Conservation (phyloP, 2,329 filamentous ascomycete species). For the Cladophialophora immunda region DNA sequence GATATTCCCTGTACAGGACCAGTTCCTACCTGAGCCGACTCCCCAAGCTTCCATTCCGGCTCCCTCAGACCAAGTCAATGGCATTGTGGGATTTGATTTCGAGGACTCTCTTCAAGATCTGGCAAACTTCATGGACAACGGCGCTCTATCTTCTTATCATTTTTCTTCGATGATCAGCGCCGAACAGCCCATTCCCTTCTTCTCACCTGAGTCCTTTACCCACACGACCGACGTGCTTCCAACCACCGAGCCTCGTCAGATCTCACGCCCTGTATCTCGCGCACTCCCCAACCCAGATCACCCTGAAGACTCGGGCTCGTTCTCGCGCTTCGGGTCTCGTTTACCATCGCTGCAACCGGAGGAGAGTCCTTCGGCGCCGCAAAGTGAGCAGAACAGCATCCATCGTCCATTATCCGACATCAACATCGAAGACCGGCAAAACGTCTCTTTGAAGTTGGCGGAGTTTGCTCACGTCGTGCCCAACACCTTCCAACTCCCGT, state of each 20-base stretch:
- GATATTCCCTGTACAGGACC: constrained; percentile 28
- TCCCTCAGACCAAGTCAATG: constrained; percentile 48
- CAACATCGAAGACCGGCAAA: constrained; percentile 47
- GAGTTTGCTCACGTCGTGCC: constrained; percentile 37
- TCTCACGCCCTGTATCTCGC: constrained; percentile 18
- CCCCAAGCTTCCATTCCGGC: constrained; percentile 48
- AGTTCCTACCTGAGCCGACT: constrained; percentile 48
- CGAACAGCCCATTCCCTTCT: constrained; percentile 54
- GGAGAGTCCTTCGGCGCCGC: constrained; percentile 40
- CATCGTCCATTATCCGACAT: constrained; percentile 46
- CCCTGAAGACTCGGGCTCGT: constrained; percentile 45
- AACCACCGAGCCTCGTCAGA: constrained; percentile 22
- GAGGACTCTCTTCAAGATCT: constrained; percentile 50
- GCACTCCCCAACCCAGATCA: constrained; percentile 40
- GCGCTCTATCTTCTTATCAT: constrained; percentile 49
- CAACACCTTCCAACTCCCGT: constrained; percentile 39
- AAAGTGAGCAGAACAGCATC: constrained; percentile 29
- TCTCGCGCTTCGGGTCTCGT: constrained; percentile 51
- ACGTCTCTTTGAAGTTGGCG: constrained; percentile 35
- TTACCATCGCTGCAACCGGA: constrained; percentile 51
- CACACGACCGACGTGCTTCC: constrained; percentile 42
- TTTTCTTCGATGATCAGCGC: constrained; percentile 51
- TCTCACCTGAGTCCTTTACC: constrained; percentile 50
- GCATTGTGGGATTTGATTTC: constrained; percentile 39
- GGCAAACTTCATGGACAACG: constrained; percentile 50